phyloP scores from a whole-genome alignment of 345 rosid species.

The Dimocarpus longan region DNA sequence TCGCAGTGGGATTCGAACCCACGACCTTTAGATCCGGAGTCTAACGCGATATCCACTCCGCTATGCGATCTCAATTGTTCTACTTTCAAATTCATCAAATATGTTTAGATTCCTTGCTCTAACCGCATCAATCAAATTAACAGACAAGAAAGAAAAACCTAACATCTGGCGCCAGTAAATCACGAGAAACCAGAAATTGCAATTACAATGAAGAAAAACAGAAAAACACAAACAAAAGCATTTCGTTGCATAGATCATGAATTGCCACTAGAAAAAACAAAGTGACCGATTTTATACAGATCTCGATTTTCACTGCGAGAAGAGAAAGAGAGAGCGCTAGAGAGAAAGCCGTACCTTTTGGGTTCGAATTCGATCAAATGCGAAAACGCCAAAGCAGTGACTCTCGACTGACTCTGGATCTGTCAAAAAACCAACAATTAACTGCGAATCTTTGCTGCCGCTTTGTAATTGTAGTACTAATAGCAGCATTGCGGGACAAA shows the following conservation, averaged over 20 bases:
- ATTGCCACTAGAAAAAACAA: not conserved
- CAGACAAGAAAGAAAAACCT: not conserved
- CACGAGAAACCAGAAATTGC: not conserved
- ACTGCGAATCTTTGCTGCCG: not conserved
- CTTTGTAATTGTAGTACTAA: not conserved
- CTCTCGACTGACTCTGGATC: slow-evolving; percentile 8
- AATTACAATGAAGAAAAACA: not conserved
- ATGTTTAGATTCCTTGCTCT: not conserved
- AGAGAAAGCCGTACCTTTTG: not conserved
- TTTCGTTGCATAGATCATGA: not conserved
- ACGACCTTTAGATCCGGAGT: slow-evolving; percentile 99
- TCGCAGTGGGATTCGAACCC: slow-evolving; percentile 99
- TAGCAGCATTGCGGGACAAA: not conserved
- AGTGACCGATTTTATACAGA: not conserved
- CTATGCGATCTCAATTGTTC: slow-evolving; percentile 68
- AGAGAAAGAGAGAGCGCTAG: not conserved
- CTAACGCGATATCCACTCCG: slow-evolving; percentile 99
- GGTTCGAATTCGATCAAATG: not conserved
- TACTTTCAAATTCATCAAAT: not conserved
- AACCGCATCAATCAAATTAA: not conserved
- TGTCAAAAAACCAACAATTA: not conserved
- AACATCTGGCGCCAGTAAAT: not conserved
- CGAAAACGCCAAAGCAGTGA: not conserved
- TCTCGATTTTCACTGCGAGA: not conserved
- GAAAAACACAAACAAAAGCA: not conserved